These are phyloP conservation scores for Helichrysum umbraculigerum DNA, from an alignment of 129 eudicot genomes.

Conservation along the genomic window DNA sequence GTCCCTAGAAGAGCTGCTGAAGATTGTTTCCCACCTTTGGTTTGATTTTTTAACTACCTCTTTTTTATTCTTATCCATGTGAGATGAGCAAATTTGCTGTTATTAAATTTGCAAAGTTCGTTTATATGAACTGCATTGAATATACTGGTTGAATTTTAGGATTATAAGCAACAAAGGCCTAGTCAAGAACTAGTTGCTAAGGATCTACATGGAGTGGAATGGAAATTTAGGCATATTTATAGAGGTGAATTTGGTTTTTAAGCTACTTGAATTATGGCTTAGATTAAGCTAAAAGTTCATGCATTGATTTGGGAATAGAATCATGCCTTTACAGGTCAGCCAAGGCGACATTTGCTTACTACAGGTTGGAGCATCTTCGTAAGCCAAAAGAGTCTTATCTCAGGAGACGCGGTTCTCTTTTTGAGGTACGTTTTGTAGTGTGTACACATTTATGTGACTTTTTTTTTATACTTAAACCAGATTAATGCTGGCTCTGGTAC, in stretches of 20 bases:
- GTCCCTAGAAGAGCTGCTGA: slow-evolving; percentile 91
- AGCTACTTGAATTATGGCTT: slow-evolving; percentile 8
- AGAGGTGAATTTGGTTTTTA: slow-evolving; percentile 56
- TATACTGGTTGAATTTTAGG: slow-evolving; percentile 40
- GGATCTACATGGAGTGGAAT: slow-evolving; percentile 94
- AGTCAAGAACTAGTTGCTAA: slow-evolving; percentile 91
- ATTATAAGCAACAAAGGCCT: slow-evolving; percentile 89
- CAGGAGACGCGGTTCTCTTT: slow-evolving; percentile 97
- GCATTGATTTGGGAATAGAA: slow-evolving; percentile 13
- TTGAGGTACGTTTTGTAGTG: slow-evolving; percentile 55
- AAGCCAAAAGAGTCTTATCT: slow-evolving; percentile 86
- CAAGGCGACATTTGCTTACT: slow-evolving; percentile 95
- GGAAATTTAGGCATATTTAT: slow-evolving; percentile 93
- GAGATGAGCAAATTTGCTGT: not conserved
- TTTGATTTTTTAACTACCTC: slow-evolving; percentile 22
- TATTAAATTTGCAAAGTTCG: not conserved
- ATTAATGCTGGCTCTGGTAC: not conserved
- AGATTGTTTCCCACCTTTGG: slow-evolving; percentile 92
- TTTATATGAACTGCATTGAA: slow-evolving; percentile 12
- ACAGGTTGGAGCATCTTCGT: slow-evolving; percentile 98
- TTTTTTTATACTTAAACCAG: not conserved
- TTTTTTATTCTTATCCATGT: slow-evolving; percentile 6
- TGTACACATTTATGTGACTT: not conserved
- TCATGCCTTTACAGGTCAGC: slow-evolving; percentile 67
- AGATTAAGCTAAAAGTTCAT: not conserved